Conservation (phyloP, 768 basidiomycete species). For the Rhodotorula paludigena region DNA sequence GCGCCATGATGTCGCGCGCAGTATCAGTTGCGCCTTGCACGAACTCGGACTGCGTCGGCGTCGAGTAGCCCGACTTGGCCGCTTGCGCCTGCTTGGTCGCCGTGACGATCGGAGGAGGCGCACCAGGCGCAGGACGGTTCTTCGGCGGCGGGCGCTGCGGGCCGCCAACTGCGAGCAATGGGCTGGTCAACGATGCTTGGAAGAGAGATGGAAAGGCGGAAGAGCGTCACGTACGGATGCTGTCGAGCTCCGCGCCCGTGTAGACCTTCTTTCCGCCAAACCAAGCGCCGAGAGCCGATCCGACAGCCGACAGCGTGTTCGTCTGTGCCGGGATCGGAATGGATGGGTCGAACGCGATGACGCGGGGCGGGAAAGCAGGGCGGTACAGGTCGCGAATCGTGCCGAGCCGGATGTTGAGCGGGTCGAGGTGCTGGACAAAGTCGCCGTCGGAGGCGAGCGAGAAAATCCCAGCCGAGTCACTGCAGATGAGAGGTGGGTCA, state of each 20-base stretch:
- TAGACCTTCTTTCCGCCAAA: constrained; percentile 33
- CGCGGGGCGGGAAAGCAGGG: constrained; percentile 24
- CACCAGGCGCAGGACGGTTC: constrained; percentile 2
- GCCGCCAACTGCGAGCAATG: constrained; percentile 28
- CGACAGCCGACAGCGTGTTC: constrained; percentile 7
- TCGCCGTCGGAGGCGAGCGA: constrained; percentile 32
- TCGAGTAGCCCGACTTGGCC: background rate
- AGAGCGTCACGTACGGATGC: constrained; percentile 16
- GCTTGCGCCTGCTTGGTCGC: constrained; percentile 6
- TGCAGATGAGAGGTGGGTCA: background rate
- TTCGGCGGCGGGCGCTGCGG: constrained; percentile 34
- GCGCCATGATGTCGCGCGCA: constrained; percentile 28
- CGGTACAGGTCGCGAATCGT: constrained; percentile 30
- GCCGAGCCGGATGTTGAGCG: constrained; percentile 30
- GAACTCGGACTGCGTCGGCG: constrained; percentile 7
- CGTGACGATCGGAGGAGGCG: constrained; percentile 9
- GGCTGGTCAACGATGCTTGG: background rate
- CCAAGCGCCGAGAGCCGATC: constrained; percentile 9
- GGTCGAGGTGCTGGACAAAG: constrained; percentile 32
- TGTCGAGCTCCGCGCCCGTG: constrained; percentile 28
- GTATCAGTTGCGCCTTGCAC: constrained; percentile 28
- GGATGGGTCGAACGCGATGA: constrained; percentile 4
- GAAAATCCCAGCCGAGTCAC: constrained; percentile 25
- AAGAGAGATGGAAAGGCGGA: background rate
- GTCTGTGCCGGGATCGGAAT: constrained; percentile 26